Percentiles rank a stretch among this genome's conserved stretches.
Evolutionary conservation across 345 rosid genomes (phyloP).

Genomic region (Rhodomyrtus tomentosa): DNA sequence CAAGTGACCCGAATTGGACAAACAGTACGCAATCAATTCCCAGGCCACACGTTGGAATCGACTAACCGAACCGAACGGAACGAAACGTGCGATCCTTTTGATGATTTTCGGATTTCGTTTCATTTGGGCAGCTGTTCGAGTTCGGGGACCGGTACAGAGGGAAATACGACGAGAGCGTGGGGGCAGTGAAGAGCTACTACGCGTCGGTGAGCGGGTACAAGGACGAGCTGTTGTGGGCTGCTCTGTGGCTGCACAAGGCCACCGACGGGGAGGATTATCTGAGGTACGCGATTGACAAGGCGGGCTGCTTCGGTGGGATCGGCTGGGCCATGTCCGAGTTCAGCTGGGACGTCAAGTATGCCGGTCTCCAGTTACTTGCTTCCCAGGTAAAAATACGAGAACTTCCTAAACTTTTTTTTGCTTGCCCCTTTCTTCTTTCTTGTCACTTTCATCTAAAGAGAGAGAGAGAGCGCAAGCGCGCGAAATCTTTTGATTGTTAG

Average conservation of each 20-base stretch:
- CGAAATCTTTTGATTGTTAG: no score
- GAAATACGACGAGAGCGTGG: constrained; percentile 61
- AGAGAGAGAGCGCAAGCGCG: no score
- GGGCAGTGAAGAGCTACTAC: constrained; percentile 72
- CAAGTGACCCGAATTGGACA: no score
- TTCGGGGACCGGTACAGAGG: constrained; percentile 79
- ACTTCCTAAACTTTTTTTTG: background rate
- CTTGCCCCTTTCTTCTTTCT: background rate
- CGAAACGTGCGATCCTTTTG: no score
- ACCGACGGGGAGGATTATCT: constrained; percentile 61
- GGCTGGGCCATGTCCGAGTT: constrained; percentile 91
- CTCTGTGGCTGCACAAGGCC: constrained; percentile 87
- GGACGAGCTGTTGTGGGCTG: constrained; percentile 97
- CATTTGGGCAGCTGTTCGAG: constrained; percentile 49
- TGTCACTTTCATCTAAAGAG: background rate
- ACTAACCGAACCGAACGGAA: no score
- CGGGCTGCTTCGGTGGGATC: constrained; percentile 57
- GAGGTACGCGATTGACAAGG: constrained; percentile 47
- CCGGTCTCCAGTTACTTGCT: constrained; percentile 71
- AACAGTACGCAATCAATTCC: no score
- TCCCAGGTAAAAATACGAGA: constrained; percentile 42
- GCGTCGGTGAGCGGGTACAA: constrained; percentile 89
- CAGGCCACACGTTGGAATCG: no score
- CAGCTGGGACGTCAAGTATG: constrained; percentile 98
- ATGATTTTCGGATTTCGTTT: background rate